Base-by-base conservation (phyloP, 2,329 filamentous ascomycete genomes). In the Albifimbria verrucaria region DNA sequence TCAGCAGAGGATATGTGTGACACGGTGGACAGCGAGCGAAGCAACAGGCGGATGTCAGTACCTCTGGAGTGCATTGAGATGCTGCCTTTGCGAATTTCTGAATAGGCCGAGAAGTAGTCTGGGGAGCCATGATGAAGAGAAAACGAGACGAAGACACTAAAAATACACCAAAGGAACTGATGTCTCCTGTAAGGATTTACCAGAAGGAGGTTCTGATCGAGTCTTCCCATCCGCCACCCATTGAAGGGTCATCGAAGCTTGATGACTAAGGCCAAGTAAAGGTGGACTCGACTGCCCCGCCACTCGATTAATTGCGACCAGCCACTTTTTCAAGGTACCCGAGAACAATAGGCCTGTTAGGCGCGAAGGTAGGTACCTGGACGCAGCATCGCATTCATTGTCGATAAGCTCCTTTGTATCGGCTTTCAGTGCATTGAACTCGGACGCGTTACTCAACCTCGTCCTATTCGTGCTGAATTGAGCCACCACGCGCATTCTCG, bases 21-120 rank as follows among this genome's bases (percentile, higher is more conserved):
- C 12, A 39, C 15, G 4, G 12, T 12, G 12, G 32, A 17, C 32
- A 39, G 32, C 32, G 15, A 39, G 4, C 18, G 32, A 39, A 6
- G 18, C 4, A 12, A 39, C 32, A 39, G 11, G 18, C 12, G 11
- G 12, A 39, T 39, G 70, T 50, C 25, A 20, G n/a, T 53, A 82
- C 81, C 77, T 85, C 77, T 39, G 71, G 58, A n/a, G 79, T 75
- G 66, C 82, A 85, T 61, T 79, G 76, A 7, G 80, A 77, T 36
- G 73, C 77, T n/a, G 80, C 77, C 12, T 73, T 67, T 17, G 80
- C 81, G 53, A 85, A 74, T 55, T 76, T 80, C 59, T 81, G 77
- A 52, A 84, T 80, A 1, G 80, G 81, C 6, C 80, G 76, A 22
- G 59, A 60, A 18, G 59, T 57, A 47, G 61, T 44, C 12, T 39